Percentiles rank a stretch among this genome's conserved stretches.
These are phyloP conservation scores for Coprinopsis cinerea DNA, from an alignment of 768 basidiomycete species.

Conservation along the genomic window DNA sequence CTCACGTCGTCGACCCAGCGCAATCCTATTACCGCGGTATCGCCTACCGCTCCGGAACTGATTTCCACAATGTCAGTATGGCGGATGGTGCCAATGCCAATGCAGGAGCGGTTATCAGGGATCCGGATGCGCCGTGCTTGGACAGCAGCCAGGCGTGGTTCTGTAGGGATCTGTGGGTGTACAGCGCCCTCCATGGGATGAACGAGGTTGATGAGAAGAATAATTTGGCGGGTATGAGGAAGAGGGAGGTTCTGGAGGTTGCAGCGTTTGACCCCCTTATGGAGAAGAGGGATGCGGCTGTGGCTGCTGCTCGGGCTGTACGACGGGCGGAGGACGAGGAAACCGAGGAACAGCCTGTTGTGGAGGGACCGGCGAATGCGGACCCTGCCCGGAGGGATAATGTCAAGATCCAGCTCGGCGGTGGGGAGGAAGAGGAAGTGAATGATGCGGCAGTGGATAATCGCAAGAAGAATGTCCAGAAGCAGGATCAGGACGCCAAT, in stretches of 20 bases:
- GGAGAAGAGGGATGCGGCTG: conserved; percentile 17
- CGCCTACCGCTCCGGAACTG: conserved; percentile 72
- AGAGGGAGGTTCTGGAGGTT: conserved; percentile 29
- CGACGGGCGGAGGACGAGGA: background rate
- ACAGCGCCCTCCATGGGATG: conserved; percentile 72
- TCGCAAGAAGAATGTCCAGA: conserved; percentile 24
- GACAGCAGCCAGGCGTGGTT: conserved; percentile 98
- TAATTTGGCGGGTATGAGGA: conserved; percentile 26
- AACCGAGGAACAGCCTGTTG: conserved; percentile 3
- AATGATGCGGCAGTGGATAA: conserved; percentile 26
- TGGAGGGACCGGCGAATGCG: background rate
- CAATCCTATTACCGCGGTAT: conserved; percentile 95
- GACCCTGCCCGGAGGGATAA: conserved; percentile 19
- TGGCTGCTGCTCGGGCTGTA: background rate
- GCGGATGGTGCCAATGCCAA: too few relatives aligned
- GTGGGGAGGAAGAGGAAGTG: conserved; percentile 28
- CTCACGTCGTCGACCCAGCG: conserved; percentile 91
- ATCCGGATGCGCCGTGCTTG: conserved; percentile 81
- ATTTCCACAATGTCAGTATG: conserved; percentile 75
- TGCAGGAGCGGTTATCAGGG: conserved; percentile 49
- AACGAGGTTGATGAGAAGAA: conserved; percentile 46
- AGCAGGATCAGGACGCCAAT: conserved; percentile 66
- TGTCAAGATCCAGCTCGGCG: conserved; percentile 27
- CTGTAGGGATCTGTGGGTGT: conserved; percentile 95
- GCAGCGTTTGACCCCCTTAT: conserved; percentile 28